Percentiles rank a stretch among this genome's conserved stretches.
These are phyloP conservation scores for Neurospora sublineolata DNA, from an alignment of 495 filamentous ascomycete genomes.

Conservation along the genomic window DNA sequence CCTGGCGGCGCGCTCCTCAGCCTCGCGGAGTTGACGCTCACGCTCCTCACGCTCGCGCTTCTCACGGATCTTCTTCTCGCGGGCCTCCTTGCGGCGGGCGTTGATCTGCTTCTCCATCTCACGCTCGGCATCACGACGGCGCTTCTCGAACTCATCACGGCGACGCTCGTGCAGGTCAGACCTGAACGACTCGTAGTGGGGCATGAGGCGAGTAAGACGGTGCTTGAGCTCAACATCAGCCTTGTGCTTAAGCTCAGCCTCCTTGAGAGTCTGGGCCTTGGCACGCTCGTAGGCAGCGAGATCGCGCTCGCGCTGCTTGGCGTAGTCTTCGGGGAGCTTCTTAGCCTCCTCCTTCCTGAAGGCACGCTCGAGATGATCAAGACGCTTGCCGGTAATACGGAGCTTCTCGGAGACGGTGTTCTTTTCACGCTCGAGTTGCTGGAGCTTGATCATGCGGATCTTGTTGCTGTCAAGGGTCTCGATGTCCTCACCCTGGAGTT, in stretches of 20 bases:
- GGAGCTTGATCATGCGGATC: slow-evolving; percentile 86
- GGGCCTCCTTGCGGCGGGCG: slow-evolving; percentile 69
- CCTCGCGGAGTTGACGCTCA: slow-evolving; percentile 62
- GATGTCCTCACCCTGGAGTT: slow-evolving; percentile 63
- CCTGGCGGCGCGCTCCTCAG: slow-evolving; percentile 64
- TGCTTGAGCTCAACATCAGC: slow-evolving; percentile 88
- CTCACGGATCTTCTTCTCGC: slow-evolving; percentile 62
- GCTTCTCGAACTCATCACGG: slow-evolving; percentile 90
- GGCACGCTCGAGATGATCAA: slow-evolving; percentile 95
- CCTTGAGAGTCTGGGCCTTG: slow-evolving; percentile 64
- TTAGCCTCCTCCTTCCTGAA: slow-evolving; percentile 91
- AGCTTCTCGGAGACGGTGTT: slow-evolving; percentile 83
- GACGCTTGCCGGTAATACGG: slow-evolving; percentile 83
- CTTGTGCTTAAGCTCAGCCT: slow-evolving; percentile 72
- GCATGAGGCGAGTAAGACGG: slow-evolving; percentile 71
- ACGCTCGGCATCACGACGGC: slow-evolving; percentile 74
- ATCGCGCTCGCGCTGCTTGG: slow-evolving; percentile 69
- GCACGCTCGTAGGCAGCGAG: slow-evolving; percentile 65
- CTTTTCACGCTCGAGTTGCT: slow-evolving; percentile 95
- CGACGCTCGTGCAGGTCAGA: slow-evolving; percentile 70
- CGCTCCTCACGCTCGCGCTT: slow-evolving; percentile 70
- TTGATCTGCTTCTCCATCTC: slow-evolving; percentile 85
- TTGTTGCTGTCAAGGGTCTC: slow-evolving; percentile 79
- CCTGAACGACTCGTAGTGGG: slow-evolving; percentile 69
- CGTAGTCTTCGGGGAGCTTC: slow-evolving; percentile 80